Evolutionary conservation across 768 basidiomycete genomes (phyloP).

Genomic region (Podaxis pistillaris): DNA sequence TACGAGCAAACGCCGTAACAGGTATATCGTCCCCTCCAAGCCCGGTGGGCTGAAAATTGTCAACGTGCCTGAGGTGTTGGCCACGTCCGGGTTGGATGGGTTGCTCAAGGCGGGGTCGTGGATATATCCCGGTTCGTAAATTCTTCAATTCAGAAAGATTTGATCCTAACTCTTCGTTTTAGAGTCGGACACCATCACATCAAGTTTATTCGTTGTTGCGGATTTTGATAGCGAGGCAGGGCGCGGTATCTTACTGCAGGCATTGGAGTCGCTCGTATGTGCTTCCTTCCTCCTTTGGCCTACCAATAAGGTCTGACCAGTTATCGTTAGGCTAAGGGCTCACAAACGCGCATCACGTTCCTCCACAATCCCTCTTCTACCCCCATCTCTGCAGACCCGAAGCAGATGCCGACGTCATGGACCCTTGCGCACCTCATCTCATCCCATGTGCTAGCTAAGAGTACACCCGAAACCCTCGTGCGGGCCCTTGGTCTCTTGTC

Average conservation of each 20-base stretch:
- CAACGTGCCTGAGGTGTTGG: constrained; percentile 55
- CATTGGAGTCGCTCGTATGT: constrained; percentile 63
- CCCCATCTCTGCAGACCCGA: constrained; percentile 19
- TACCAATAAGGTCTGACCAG: not conserved
- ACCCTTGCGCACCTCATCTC: constrained; percentile 50
- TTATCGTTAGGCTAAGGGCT: constrained; percentile 37
- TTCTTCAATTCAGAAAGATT: not conserved
- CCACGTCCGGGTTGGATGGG: constrained; percentile 37
- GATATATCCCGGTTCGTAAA: constrained; percentile 59
- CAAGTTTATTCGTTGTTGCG: constrained; percentile 67
- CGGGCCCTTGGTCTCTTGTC: constrained; percentile 20
- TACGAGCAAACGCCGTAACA: constrained; percentile 69
- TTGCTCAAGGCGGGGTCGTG: constrained; percentile 42
- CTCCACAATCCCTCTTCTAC: constrained; percentile 60
- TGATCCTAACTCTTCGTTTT: not conserved
- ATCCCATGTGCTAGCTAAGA: constrained; percentile 36
- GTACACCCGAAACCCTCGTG: constrained; percentile 38
- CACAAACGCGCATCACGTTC: constrained; percentile 65
- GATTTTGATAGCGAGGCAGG: constrained; percentile 73
- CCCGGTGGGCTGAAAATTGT: constrained; percentile 49
- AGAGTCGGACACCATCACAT: constrained; percentile 32
- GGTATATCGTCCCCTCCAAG: constrained; percentile 61
- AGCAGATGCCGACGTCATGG: constrained; percentile 33
- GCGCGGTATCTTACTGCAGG: constrained; percentile 56
- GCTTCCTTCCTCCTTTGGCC: not conserved